Percentiles rank a stretch among this genome's conserved stretches.
Evolutionary conservation across 2,329 filamentous ascomycete genomes (phyloP).

Genomic region (Emmonsia crescens): DNA sequence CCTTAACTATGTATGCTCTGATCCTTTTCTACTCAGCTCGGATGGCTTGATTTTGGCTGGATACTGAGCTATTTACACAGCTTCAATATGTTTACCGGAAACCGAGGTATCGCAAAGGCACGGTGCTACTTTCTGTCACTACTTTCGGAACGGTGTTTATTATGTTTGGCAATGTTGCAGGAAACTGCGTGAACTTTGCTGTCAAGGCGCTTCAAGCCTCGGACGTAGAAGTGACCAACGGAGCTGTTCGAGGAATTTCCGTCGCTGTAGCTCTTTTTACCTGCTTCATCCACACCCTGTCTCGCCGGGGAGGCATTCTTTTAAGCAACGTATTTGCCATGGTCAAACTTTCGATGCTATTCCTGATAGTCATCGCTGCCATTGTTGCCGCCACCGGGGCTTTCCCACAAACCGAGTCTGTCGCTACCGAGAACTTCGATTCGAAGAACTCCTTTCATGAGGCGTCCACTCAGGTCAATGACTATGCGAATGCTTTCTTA

Average conservation of each 20-base stretch:
- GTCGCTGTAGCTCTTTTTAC: constrained; percentile 35
- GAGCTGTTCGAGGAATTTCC: constrained; percentile 38
- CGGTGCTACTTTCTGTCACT: constrained; percentile 10
- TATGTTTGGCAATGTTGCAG: constrained; percentile 14
- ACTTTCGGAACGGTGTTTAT: constrained; percentile 19
- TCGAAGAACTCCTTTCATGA: not conserved
- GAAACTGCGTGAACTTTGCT: constrained; percentile 38
- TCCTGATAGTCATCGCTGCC: constrained; percentile 35
- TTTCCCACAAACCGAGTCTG: constrained; percentile 15
- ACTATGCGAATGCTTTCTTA: constrained; percentile 15
- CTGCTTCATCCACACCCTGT: constrained; percentile 40
- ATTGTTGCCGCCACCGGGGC: constrained; percentile 15
- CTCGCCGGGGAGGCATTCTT: constrained; percentile 40
- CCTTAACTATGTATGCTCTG: constrained; percentile 12
- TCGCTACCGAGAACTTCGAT: constrained; percentile 19
- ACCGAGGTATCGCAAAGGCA: constrained; percentile 5
- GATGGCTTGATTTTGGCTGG: not conserved
- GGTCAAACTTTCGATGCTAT: constrained; percentile 39
- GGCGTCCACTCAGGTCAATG: not conserved
- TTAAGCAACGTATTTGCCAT: constrained; percentile 43
- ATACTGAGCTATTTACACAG: constrained; percentile 7
- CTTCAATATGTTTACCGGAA: constrained; percentile 16
- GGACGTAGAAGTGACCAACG: constrained; percentile 22
- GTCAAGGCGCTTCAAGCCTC: constrained; percentile 28
- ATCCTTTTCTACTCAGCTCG: not conserved